Base-by-base conservation (phyloP, 768 basidiomycete genomes). In the Tricholoma sp. region DNA sequence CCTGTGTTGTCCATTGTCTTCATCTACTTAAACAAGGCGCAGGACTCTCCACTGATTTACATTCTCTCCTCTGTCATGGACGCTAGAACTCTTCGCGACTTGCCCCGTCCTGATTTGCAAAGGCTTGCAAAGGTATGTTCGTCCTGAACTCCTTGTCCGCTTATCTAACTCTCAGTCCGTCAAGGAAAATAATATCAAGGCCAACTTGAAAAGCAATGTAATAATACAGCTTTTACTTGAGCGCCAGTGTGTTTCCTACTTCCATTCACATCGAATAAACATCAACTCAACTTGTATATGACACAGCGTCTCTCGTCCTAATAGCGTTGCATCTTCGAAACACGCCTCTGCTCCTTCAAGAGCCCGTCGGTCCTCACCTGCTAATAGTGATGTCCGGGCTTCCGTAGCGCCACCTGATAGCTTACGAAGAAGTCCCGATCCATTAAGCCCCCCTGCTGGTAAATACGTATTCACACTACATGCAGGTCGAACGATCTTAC, bases 161-260 rank as follows among this genome's bases (percentile, higher is more conserved):
- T 53, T 10, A 6, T 36, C 34, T 41, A 18, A 60, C 53, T n/a
- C 4, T 17, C n/a, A 18, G 33, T 51, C 45, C n/a, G 39, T 24
- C 18, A 32, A 65, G 64, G 54, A 59, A 57, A 33, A 63, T 42
- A 34, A 44, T 6, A 56, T 65, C 32, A 65, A 62, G 41, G 64
- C 60, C 11, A 65, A 65, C 48, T 48, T 62, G 50, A 65, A 60
- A 39, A 56, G 52, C n/a, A 49, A 58, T 34, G 34, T 45, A n/a
- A 62, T 65, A 37, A 62, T 63, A 39, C 39, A 60, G n/a, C 50
- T 58, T 9, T 57, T 63, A 37, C 33, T 63, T 13, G 24, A 59
- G 50, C 54, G 54, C 45, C 28, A 54, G 39, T 32, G 9, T 17
- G 3, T 17, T 24, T 32, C 13, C 17, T 49, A 8, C 29, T 15